Evolutionary conservation across 257 asterid species (phyloP).

Genomic region (Prunella vulgaris): DNA sequence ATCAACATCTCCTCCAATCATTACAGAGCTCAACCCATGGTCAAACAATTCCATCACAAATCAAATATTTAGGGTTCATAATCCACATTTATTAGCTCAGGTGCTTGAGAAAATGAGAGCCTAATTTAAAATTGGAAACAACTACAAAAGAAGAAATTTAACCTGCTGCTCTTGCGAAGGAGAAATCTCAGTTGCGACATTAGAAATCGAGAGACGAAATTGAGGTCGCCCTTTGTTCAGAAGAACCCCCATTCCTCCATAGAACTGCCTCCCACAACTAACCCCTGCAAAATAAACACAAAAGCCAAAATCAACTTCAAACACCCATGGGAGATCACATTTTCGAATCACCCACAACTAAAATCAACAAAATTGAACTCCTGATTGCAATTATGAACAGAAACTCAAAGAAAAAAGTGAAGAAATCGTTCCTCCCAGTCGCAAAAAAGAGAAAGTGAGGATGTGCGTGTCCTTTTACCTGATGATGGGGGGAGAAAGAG

Average conservation of each 20-base stretch:
- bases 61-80: neutral
- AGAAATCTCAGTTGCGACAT: constrained; percentile 64
- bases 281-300: constrained; percentile 33
- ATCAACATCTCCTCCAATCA: neutral
- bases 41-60: neutral
- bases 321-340: neutral
- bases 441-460: neutral
- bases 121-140: neutral
- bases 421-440: neutral
- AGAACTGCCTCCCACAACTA: constrained; percentile 47
- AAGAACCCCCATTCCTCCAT: constrained; percentile 52
- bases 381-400: neutral
- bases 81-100: neutral
- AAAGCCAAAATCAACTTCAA: neutral
- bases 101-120: neutral
- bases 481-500: constrained; percentile 33
- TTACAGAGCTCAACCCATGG: neutral
- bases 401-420: no score
- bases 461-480: constrained; percentile 28
- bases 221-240: constrained; percentile 44
- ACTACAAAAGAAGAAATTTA: neutral
- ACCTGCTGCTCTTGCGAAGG: constrained; percentile 52
- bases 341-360: neutral
- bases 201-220: constrained; percentile 56
- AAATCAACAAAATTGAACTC: constrained; percentile 4